Conservation (phyloP, 306 rosid species). For the Vicia villosa region DNA sequence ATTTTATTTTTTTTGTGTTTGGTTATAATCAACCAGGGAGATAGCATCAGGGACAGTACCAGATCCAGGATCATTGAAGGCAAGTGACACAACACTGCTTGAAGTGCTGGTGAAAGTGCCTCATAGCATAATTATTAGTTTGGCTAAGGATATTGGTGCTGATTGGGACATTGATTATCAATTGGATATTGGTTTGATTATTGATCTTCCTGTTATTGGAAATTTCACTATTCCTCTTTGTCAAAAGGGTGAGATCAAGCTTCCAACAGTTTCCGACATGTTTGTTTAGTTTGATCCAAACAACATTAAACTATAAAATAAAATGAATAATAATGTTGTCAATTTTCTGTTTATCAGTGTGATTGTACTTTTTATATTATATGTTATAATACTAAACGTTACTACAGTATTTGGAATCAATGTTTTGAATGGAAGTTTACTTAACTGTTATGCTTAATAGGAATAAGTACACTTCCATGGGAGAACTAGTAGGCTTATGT, state of each 20-base stretch:
- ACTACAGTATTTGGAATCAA: too few species aligned
- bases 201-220: constrained; percentile 84
- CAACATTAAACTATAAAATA: background rate
- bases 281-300: constrained; percentile 21
- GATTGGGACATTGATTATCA: constrained; percentile 93
- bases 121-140: constrained; percentile 55
- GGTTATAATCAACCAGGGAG: constrained; percentile 49
- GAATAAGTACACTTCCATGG: too few species aligned
- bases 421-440: too few species aligned
- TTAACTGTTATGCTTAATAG: too few species aligned
- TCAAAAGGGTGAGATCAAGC: constrained; percentile 83
- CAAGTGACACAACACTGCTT: constrained; percentile 50
- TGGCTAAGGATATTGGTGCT: constrained; percentile 67
- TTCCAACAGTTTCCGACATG: constrained; percentile 62
- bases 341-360: too few species aligned
- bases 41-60: constrained; percentile 77
- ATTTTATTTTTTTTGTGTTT: constrained; percentile 7
- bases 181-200: constrained; percentile 48
- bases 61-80: constrained; percentile 82
- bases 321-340: background rate
- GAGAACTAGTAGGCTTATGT: too few species aligned
- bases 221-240: constrained; percentile 76
- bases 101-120: constrained; percentile 71
- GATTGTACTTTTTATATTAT: too few species aligned
- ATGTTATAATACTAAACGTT: too few species aligned